Conservation (phyloP, 192 early-diverging fungal species). For the Umbelopsis isabellina region DNA sequence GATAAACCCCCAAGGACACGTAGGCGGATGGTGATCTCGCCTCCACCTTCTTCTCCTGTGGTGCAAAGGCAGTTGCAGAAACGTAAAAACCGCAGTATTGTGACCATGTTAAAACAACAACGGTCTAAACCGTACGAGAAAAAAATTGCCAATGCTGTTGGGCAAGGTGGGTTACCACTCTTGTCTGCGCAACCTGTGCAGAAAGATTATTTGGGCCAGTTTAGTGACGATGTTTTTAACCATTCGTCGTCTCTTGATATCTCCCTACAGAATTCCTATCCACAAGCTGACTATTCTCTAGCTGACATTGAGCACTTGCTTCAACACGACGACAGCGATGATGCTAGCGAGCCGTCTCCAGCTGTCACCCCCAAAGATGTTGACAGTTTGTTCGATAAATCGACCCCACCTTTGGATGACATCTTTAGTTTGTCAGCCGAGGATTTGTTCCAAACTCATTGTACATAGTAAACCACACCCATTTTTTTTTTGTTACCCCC, state of each 20-base stretch:
- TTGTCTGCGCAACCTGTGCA: conserved; percentile 22
- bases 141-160: conserved; percentile 18
- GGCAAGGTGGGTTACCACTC: conserved; percentile 23
- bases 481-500: neutral
- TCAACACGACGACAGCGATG: conserved; percentile 3
- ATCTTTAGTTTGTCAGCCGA: neutral
- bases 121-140: neutral
- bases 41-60: neutral
- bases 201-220: conserved; percentile 10
- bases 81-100: conserved; percentile 2
- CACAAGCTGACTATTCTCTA: neutral
- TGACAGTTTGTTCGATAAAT: conserved; percentile 4
- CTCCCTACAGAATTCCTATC: conserved; percentile 6
- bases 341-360: conserved; percentile 1
- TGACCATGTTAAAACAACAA: conserved; percentile 1
- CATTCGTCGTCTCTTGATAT: conserved; percentile 22
- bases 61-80: conserved; percentile 3
- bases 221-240: conserved; percentile 25
- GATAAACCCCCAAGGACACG: conserved; percentile 11
- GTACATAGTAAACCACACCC: neutral
- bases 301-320: conserved; percentile 9
- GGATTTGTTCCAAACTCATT: conserved; percentile 3
- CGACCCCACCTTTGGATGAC: neutral
- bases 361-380: conserved; percentile 8
- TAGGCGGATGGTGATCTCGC: neutral